phyloP scores from a whole-genome alignment of 345 rosid genomes.

The Syzygium grande region DNA sequence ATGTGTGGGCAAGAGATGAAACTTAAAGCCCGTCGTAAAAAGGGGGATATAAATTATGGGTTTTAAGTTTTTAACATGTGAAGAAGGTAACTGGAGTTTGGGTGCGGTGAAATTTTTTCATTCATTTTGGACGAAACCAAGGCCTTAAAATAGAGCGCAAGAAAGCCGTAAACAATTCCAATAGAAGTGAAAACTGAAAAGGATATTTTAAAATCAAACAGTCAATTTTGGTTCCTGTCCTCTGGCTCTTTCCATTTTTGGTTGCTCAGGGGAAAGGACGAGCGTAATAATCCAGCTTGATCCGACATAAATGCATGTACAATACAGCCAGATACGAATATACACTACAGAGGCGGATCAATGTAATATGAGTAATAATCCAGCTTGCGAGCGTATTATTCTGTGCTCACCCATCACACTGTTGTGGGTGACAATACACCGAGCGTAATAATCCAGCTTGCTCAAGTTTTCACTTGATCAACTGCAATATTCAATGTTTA shows the following conservation, averaged over 20 bases:
- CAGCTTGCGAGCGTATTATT: too few relatives aligned
- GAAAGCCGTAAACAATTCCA: background rate
- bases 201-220: background rate
- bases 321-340: background rate
- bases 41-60: background rate
- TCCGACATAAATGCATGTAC: background rate
- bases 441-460: too few relatives aligned
- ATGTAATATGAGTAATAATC: too few relatives aligned
- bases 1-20: background rate
- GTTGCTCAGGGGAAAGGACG: background rate
- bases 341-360: background rate
- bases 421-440: too few relatives aligned
- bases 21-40: background rate
- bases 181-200: background rate
- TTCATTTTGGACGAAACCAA: background rate
- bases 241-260: background rate
- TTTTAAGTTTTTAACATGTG: too few relatives aligned
- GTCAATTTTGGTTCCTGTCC: background rate
- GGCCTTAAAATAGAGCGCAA: background rate
- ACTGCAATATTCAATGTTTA: background rate
- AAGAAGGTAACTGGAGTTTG: background rate
- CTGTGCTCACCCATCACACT: too few relatives aligned
- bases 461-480: background rate
- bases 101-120: background rate
- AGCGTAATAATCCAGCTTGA: background rate